Evolutionary conservation across 495 filamentous ascomycete genomes (phyloP), one percentile per base, ranked within the genome.

Genomic region (Bathelium albidoporum): DNA sequence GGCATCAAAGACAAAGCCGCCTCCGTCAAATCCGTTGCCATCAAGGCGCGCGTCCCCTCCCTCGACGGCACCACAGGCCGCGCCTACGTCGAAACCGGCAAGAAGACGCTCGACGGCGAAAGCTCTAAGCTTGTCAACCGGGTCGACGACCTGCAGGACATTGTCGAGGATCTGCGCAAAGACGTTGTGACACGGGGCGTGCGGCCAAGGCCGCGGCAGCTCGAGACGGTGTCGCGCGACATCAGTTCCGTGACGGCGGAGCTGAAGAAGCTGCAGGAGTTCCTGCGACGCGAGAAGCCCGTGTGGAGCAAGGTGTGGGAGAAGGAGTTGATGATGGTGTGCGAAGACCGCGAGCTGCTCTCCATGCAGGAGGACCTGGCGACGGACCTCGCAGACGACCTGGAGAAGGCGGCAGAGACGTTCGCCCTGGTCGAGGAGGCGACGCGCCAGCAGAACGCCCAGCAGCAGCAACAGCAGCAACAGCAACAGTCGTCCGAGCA

Each of bases 261-360:
- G 69, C 86, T 99, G 45, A 96, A 91, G 84, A 92, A 90, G 78
- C 89, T 97, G 85, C 86, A 94, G 67, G 91, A 95, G 43, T 96
- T 88, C 78, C 81, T 97, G 72, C 87, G 86, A 68, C 81, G 81
- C 28, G 94, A 99, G 81, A 95, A 95, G 75, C 94, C 94, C 0
- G 77, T 96, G 53, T 99, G 94, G 90, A 95, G 89, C 28, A 96
- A 96, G 81, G 94, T 97, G 64, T 97, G 95, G 94, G 91, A 97
- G 81, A 89, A 90, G 75, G 91, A 97, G 70, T 79, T 99, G 55
- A 87, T 96, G 73, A 81, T 90, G 58, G 94, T 99, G 16, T 97
- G 92, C 76, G 90, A 92, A 66, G 95, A 96, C 66, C 86, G 91
- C 69, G 93, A 97, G 70, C 85, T 95, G 69, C 82, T 97, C 60